Evolutionary conservation across 208 protist species (phyloP).

Genomic region (Leptomonas pyrrhocoris): DNA sequence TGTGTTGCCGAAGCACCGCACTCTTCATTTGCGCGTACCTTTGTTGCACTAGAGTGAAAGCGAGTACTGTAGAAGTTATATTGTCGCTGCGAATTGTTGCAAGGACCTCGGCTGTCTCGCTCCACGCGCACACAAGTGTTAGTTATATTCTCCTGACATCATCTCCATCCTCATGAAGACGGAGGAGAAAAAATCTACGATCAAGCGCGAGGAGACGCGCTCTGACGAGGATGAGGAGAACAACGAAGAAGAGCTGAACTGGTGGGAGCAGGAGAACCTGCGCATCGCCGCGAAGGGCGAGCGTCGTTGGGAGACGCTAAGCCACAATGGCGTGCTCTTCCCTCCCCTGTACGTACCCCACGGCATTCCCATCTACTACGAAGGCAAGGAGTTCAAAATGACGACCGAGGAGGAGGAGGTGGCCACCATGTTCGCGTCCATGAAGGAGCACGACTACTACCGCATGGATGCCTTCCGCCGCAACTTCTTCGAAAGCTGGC

Average conservation of each 20-base stretch:
- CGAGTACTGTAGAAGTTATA: too few relatives aligned
- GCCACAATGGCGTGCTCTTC: constrained; percentile 98
- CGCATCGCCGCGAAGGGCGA: constrained; percentile 71
- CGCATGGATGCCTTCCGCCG: constrained; percentile 94
- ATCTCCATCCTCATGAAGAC: constrained; percentile 32
- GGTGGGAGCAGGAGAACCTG: constrained; percentile 88
- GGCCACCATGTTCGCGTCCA: constrained; percentile 98
- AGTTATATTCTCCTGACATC: too few relatives aligned
- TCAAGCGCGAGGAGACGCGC: constrained; percentile 39
- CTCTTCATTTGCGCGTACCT: too few relatives aligned
- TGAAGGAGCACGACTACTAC: constrained; percentile 95
- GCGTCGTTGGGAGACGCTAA: constrained; percentile 95
- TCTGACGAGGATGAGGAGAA: constrained; percentile 57
- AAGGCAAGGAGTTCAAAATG: constrained; percentile 92
- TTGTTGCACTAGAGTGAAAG: too few relatives aligned
- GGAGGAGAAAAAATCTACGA: constrained; percentile 30
- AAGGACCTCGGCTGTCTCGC: too few relatives aligned
- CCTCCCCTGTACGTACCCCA: constrained; percentile 97
- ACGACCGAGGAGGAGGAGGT: constrained; percentile 97
- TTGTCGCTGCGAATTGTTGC: too few relatives aligned
- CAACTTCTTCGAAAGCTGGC: constrained; percentile 98
- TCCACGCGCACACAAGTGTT: too few relatives aligned
- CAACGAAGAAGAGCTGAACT: constrained; percentile 67
- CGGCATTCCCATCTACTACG: constrained; percentile 95
- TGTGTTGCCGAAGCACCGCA: too few relatives aligned